These are phyloP conservation scores for Lophiostoma macrostomum DNA, from an alignment of 495 filamentous ascomycete species.

Conservation along the genomic window DNA sequence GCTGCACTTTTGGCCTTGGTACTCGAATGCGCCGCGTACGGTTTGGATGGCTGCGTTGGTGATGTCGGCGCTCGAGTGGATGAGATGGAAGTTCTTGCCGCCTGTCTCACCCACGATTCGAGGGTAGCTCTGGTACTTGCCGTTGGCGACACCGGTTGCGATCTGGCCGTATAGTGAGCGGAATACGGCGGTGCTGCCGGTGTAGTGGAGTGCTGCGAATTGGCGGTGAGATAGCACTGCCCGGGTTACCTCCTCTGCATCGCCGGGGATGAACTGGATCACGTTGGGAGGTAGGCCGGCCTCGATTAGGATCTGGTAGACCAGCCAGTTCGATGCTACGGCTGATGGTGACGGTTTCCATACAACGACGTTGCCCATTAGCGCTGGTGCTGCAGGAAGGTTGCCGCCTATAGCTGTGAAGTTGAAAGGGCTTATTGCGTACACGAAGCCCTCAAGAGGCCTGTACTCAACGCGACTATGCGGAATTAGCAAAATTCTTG, in stretches of 20 bases:
- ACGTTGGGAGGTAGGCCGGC: slow-evolving; percentile 46
- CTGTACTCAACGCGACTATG: slow-evolving; percentile 42
- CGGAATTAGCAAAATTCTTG: slow-evolving; percentile 19
- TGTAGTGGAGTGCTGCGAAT: slow-evolving; percentile 45
- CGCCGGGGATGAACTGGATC: slow-evolving; percentile 46
- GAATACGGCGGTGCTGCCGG: slow-evolving; percentile 45
- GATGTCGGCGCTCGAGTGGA: slow-evolving; percentile 42
- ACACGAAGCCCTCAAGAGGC: slow-evolving; percentile 46
- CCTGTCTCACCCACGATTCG: slow-evolving; percentile 47
- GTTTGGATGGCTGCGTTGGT: slow-evolving; percentile 43
- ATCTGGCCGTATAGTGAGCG: slow-evolving; percentile 43
- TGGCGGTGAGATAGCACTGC: slow-evolving; percentile 39
- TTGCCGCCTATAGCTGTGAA: slow-evolving; percentile 47
- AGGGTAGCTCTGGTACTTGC: slow-evolving; percentile 42
- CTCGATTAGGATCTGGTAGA: slow-evolving; percentile 43
- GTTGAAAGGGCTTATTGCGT: slow-evolving; percentile 47
- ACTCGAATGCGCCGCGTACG: slow-evolving; percentile 46
- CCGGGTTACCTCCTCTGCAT: slow-evolving; percentile 43
- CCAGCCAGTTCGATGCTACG: slow-evolving; percentile 43
- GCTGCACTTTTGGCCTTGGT: slow-evolving; percentile 46
- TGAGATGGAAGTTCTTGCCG: slow-evolving; percentile 46
- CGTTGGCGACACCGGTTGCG: slow-evolving; percentile 37
- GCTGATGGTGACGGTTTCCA: slow-evolving; percentile 45
- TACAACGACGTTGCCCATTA: slow-evolving; percentile 47
- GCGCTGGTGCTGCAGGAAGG: slow-evolving; percentile 42